Conservation (phyloP, 176 grass and related monocot species). For the Oryza meyeriana region DNA sequence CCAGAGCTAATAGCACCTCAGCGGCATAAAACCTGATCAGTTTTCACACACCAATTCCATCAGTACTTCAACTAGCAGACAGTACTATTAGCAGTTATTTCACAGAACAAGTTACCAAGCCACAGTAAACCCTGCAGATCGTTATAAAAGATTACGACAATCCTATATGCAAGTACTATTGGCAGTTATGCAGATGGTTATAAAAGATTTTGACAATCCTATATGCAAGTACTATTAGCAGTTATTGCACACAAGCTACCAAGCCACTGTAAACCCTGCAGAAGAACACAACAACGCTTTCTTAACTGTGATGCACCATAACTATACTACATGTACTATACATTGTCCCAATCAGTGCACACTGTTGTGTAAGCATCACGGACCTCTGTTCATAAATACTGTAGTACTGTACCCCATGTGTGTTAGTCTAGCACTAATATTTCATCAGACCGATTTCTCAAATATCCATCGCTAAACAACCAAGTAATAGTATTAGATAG, state of each 20-base stretch:
- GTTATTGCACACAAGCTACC: background rate
- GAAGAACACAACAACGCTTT: constrained; percentile 7
- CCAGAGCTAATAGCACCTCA: constrained; percentile 69
- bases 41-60: background rate
- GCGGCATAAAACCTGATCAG: constrained; percentile 77
- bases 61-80: background rate
- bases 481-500: background rate
- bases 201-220: background rate
- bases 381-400: background rate
- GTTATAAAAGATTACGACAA: background rate
- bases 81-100: no score
- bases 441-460: background rate
- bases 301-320: background rate
- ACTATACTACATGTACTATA: background rate
- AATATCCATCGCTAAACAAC: background rate
- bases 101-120: no score
- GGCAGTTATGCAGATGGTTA: background rate
- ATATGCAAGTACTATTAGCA: background rate
- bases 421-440: background rate
- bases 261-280: background rate
- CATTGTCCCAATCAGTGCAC: background rate
- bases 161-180: background rate
- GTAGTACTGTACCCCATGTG: background rate
- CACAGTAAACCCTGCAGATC: no score
- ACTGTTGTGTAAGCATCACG: background rate